Evolutionary conservation across 2,329 filamentous ascomycete species (phyloP).

Genomic region (Hypoxylon sp.): DNA sequence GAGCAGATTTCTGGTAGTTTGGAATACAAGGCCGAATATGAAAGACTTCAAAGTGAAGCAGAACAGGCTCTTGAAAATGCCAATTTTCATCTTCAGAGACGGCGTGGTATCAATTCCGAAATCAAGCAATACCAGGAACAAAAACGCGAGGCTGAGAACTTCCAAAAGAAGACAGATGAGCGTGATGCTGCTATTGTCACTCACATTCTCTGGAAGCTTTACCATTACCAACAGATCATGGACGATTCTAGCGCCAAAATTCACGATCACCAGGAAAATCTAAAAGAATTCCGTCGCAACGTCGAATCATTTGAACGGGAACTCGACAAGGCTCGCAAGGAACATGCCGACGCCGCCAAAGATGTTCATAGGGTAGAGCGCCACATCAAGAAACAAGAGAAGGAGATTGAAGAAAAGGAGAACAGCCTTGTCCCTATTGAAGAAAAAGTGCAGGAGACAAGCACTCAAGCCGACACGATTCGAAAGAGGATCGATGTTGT

Average conservation of each 20-base stretch:
- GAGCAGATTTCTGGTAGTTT: conserved; percentile 98
- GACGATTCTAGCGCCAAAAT: conserved; percentile 93
- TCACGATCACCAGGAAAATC: conserved; percentile 91
- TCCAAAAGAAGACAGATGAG: conserved; percentile 90
- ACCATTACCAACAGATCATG: conserved; percentile 93
- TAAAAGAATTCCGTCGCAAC: conserved; percentile 91
- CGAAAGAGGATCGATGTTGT: conserved; percentile 78
- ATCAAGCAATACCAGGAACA: conserved; percentile 98
- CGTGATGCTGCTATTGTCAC: conserved; percentile 92
- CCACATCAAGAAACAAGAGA: conserved; percentile 87
- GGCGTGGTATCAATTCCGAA: conserved; percentile 95
- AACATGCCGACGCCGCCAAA: conserved; percentile 82
- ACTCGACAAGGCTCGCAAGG: conserved; percentile 84
- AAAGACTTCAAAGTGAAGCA: conserved; percentile 86
- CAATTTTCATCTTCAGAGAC: conserved; percentile 87
- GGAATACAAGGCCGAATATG: conserved; percentile 95
- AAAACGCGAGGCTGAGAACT: conserved; percentile 94
- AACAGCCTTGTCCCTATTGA: conserved; percentile 90
- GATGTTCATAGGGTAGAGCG: conserved; percentile 87
- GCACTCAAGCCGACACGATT: conserved; percentile 77
- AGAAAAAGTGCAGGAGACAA: conserved; percentile 89
- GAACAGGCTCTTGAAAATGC: conserved; percentile 92
- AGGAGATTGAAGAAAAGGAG: conserved; percentile 86
- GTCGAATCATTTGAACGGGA: conserved; percentile 86
- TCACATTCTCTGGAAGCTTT: conserved; percentile 96